phyloP scores from a whole-genome alignment of 1,284 basidiomycete species.

The Puccinia polysora region DNA sequence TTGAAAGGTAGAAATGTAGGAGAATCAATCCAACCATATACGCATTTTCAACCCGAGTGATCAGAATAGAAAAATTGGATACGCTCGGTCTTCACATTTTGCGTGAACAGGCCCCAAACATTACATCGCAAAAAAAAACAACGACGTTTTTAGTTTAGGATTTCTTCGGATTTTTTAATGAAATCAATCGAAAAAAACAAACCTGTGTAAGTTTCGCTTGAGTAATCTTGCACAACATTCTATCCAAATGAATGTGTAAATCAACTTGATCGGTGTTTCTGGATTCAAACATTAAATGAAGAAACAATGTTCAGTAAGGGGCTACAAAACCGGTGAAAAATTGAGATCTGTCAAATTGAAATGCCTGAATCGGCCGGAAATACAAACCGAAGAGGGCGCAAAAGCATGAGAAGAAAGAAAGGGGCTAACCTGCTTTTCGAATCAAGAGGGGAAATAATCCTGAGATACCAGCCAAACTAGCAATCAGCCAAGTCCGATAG shows the following conservation, averaged over 20 bases:
- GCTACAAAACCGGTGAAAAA: background rate
- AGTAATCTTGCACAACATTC: slow-evolving; percentile 64
- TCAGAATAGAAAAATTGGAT: slow-evolving; percentile 64
- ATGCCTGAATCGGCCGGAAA: slow-evolving; percentile 30
- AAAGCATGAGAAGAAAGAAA: background rate
- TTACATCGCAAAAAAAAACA: background rate
- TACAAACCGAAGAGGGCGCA: slow-evolving; percentile 6
- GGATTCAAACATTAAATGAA: slow-evolving; percentile 8
- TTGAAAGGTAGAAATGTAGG: slow-evolving; percentile 64
- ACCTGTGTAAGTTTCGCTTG: slow-evolving; percentile 74
- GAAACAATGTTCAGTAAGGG: background rate
- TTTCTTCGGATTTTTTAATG: background rate
- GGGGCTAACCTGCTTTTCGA: slow-evolving; percentile 65
- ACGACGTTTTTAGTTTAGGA: background rate
- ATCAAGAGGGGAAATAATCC: slow-evolving; percentile 85
- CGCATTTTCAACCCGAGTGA: slow-evolving; percentile 67
- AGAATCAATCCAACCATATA: slow-evolving; percentile 73
- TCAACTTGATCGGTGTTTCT: slow-evolving; percentile 78
- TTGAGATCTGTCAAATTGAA: no score
- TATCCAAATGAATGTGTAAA: slow-evolving; percentile 73
- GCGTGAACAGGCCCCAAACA: background rate
- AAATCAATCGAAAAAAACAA: background rate
- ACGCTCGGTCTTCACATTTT: slow-evolving; percentile 65
- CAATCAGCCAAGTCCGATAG: slow-evolving; percentile 76
- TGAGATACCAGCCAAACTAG: slow-evolving; percentile 74